Evolutionary conservation across 1,284 basidiomycete genomes (phyloP).

Genomic region (Porphyrellus sp.): DNA sequence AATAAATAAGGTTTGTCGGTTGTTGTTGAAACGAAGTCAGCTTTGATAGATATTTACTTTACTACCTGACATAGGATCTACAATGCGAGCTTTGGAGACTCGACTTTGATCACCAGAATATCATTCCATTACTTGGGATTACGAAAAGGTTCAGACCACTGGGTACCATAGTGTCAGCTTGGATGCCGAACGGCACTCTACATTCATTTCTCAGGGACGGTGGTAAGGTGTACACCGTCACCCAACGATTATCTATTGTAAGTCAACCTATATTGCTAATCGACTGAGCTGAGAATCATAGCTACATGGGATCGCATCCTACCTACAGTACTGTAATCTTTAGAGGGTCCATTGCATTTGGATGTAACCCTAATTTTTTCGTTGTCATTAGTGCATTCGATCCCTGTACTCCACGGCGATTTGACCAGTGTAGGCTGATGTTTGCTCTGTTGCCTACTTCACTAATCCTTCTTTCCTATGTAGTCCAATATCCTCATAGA

Average conservation of each 20-base stretch:
- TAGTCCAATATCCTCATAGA: slow-evolving; percentile 14
- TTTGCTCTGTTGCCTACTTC: too few species aligned
- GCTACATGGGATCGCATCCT: not conserved
- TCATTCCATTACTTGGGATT: not conserved
- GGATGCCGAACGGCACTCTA: slow-evolving; percentile 2
- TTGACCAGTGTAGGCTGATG: slow-evolving; percentile 4
- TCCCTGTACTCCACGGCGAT: slow-evolving; percentile 6
- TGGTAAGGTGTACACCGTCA: not conserved
- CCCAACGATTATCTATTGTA: not conserved
- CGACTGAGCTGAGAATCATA: not conserved
- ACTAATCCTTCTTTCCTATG: too few species aligned
- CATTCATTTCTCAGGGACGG: not conserved
- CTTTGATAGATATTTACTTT: too few species aligned
- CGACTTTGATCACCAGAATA: slow-evolving; percentile 8
- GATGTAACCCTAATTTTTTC: too few species aligned
- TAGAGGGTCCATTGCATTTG: too few species aligned
- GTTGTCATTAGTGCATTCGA: slow-evolving; percentile 12
- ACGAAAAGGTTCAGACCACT: not conserved
- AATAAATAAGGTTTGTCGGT: not conserved
- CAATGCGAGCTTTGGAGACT: not conserved
- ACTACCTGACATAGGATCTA: not conserved
- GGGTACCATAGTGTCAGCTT: not conserved
- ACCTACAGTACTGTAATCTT: slow-evolving; percentile 7
- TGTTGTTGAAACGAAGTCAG: too few species aligned
- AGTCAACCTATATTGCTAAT: not conserved